A percentile compares a stretch with the other conserved stretches of the same genome.
Conservation (phyloP, 1,284 basidiomycete genomes). For the Irpex sp. region DNA sequence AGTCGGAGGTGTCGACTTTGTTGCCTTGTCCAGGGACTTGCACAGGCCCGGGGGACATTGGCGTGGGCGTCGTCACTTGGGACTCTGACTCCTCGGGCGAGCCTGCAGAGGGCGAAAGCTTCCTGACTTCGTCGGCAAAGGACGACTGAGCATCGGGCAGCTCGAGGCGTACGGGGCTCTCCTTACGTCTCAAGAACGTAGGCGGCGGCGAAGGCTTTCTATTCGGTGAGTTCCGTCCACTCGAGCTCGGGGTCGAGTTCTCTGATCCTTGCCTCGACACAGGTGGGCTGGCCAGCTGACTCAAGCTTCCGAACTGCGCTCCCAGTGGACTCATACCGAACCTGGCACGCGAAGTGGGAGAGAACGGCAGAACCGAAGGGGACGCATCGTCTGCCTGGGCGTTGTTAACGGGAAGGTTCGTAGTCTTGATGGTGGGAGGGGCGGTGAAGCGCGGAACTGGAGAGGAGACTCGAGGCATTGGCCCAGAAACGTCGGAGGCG, state of each 20-base stretch:
- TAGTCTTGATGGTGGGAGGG: background rate
- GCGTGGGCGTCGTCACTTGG: background rate
- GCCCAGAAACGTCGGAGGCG: background rate
- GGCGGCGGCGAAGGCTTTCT: background rate
- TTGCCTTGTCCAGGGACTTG: background rate
- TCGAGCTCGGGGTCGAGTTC: constrained; percentile 1
- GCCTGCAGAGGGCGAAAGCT: background rate
- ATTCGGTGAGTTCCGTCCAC: background rate
- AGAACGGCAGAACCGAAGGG: constrained; percentile 7
- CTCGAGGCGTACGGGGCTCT: background rate
- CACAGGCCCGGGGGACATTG: background rate
- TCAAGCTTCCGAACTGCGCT: constrained; percentile 1
- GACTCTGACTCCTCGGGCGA: background rate
- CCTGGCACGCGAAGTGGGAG: constrained; percentile 2
- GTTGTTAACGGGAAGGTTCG: background rate
- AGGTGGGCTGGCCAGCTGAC: constrained; percentile 11
- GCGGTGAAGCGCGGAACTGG: background rate
- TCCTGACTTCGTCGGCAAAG: background rate
- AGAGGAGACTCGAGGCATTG: background rate
- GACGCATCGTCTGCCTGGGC: background rate
- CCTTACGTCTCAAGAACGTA: background rate
- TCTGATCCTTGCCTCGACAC: constrained; percentile 7
- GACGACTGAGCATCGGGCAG: background rate
- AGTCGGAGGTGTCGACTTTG: constrained; percentile 21
- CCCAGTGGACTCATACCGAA: constrained; percentile 2